A percentile compares a stretch with the other conserved stretches of the same genome.
phyloP scores from a whole-genome alignment of 2,329 filamentous ascomycete species.

The Delphinella strobiligena region DNA sequence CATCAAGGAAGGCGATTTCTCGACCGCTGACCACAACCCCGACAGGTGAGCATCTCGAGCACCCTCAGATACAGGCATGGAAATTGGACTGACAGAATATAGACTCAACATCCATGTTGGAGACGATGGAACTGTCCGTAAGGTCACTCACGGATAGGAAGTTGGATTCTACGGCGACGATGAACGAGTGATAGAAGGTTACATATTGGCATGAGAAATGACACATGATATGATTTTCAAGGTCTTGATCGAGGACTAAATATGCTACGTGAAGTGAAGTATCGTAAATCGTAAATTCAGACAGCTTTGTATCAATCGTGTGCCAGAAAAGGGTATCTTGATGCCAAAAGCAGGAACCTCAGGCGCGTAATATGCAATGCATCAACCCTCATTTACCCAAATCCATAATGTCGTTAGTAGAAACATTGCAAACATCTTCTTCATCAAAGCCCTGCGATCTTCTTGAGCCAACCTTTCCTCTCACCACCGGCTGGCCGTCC shows the following conservation, averaged over 20 bases:
- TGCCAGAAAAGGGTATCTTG: background rate
- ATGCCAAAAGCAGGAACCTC: background rate
- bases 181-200: background rate
- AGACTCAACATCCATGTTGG: constrained; percentile 37
- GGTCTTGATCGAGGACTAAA: too few relatives aligned
- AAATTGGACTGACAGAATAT: background rate
- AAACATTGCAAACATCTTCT: too few relatives aligned
- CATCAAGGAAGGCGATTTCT: constrained; percentile 32
- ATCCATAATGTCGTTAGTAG: too few relatives aligned
- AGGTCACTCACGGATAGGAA: constrained; percentile 36
- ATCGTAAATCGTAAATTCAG: too few relatives aligned
- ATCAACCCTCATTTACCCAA: background rate
- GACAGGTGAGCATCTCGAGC: constrained; percentile 24
- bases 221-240: background rate
- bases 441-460: background rate
- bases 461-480: constrained; percentile 11
- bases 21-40: constrained; percentile 36
- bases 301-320: too few relatives aligned
- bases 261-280: too few relatives aligned
- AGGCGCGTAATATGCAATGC: background rate
- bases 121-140: constrained; percentile 36
- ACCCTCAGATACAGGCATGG: background rate
- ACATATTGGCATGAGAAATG: background rate
- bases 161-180: too few relatives aligned
- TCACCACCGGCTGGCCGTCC: constrained; percentile 23